Base-by-base conservation (phyloP, 805 yeast species). In the Diddensiella santjacobensis region DNA sequence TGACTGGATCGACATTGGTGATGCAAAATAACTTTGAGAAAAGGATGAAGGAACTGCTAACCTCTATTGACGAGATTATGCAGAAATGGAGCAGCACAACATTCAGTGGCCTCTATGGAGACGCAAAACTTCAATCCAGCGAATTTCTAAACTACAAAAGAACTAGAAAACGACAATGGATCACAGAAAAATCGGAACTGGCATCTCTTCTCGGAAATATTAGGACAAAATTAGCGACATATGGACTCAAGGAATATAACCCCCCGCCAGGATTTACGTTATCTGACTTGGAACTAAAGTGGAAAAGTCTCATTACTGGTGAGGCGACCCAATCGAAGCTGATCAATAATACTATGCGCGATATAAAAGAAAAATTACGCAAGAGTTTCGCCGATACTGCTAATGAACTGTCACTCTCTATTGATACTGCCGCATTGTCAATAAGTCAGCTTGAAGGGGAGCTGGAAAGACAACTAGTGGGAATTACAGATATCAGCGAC, bases 391-490 rank as follows among this genome's bases (percentile, higher is more conserved):
- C 71, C 1, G 61, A 61, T 15, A 56, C 56, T 3, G 70, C 74
- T 11, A 63, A 65, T 36, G 55, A 60, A 20, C 53, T 62, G 29
- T 59, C 69, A 2, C 49, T 53, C 13, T 51, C 56, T 22, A 45
- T 70, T 2, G 54, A 58, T 17, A 49, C 54, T 1, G 55, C 62
- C 2, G 61, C 71, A 3, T 40, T 64, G 22, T 44, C 48, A 11
- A 52, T 68, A 24, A 51, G 62, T 22, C 58, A 56, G 10, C 52
- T 67, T 39, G 64, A 58, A 5, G 72, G 72, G 19, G 64, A 62
- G 29, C 61, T 71, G 18, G 70, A 71, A 38, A 61, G 56, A 5
- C 78, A 74, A 50, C 58, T 70, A 11, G 61, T 57, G 26, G 63
- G 57, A 11, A 61, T 73, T 10, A 63, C 70, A 1, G 54, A 56